Evolutionary conservation across 306 rosid genomes (phyloP).

Genomic region (Prunus armeniaca): DNA sequence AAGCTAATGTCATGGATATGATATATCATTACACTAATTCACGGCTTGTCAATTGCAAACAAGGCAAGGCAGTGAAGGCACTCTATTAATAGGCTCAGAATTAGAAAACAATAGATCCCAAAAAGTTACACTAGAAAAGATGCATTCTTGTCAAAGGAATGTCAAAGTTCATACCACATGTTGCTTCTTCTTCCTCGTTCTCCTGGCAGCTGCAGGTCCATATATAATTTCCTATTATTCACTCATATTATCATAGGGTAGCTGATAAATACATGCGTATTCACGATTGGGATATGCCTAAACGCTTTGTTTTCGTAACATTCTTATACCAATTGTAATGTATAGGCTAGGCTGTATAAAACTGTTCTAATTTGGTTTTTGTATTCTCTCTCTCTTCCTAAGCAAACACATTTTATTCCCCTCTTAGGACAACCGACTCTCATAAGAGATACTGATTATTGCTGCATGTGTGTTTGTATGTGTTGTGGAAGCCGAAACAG

Average conservation of each 20-base stretch:
- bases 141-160: not conserved
- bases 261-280: not conserved
- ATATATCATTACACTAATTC: not conserved
- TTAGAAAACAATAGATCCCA: not conserved
- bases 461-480: not conserved
- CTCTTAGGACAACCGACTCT: not conserved
- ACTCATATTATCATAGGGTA: not conserved
- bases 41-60: not conserved
- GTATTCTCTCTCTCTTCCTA: not conserved
- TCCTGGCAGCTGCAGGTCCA: constrained; percentile 3
- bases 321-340: not conserved
- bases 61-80: not conserved
- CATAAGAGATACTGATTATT: not conserved
- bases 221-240: not conserved
- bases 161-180: not conserved
- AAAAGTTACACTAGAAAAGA: not conserved
- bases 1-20: not conserved
- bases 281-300: not conserved
- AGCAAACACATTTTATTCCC: not conserved
- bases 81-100: not conserved
- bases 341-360: not conserved
- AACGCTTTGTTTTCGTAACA: not conserved
- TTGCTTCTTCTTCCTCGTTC: not conserved
- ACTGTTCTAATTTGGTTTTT: not conserved
- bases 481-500: not conserved